A percentile compares a stretch with the other conserved stretches of the same genome.
phyloP scores from a whole-genome alignment of 768 basidiomycete species.

The Lactifluus pinguis region DNA sequence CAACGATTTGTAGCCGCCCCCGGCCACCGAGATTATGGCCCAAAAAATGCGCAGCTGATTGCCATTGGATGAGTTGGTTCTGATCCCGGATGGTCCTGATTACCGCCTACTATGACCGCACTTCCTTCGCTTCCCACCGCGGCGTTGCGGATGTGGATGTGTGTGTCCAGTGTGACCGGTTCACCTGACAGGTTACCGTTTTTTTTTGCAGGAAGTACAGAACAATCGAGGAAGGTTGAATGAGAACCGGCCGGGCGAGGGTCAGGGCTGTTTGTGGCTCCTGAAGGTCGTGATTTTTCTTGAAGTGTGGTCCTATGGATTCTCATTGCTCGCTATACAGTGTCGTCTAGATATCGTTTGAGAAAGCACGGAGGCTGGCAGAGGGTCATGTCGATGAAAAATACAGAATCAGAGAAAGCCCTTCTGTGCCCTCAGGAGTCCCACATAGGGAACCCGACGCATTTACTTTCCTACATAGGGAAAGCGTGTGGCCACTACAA shows the following conservation, averaged over 20 bases:
- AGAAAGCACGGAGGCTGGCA: neutral
- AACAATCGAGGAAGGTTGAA: neutral
- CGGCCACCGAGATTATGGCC: neutral
- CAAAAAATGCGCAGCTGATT: neutral
- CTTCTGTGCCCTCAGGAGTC: neutral
- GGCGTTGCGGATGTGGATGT: neutral
- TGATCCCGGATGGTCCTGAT: constrained; percentile 1
- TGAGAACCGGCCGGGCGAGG: neutral
- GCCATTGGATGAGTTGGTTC: neutral
- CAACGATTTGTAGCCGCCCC: neutral
- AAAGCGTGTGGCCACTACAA: neutral
- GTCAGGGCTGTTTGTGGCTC: too few relatives aligned
- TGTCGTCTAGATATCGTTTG: neutral
- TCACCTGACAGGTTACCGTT: neutral
- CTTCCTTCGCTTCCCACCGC: neutral
- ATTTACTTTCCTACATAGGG: neutral
- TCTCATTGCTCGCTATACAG: neutral
- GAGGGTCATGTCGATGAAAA: neutral
- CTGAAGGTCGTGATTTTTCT: too few relatives aligned
- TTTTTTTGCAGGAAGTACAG: neutral
- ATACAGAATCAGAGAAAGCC: neutral
- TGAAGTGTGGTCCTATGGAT: neutral
- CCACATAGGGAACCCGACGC: neutral
- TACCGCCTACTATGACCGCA: neutral
- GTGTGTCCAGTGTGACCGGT: neutral